phyloP scores from a whole-genome alignment of 108 stramenopile genomes.

The Skeletonema menzelii region DNA sequence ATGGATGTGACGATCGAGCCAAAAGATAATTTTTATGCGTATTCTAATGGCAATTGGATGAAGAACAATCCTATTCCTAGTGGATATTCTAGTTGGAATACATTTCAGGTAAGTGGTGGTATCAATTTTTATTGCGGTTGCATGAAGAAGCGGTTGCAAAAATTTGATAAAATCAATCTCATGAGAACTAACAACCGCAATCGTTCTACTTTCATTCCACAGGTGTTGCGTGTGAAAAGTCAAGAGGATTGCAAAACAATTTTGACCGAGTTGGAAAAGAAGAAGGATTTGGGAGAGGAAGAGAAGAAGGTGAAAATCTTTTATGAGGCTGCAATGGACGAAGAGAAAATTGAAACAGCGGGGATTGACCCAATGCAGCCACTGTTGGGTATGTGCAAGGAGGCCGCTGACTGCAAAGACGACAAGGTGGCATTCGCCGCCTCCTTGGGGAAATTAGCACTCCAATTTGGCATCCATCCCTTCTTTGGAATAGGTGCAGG shows the following conservation, averaged over 20 bases:
- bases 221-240: slow-evolving; percentile 52
- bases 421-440: slow-evolving; percentile 41
- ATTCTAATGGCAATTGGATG: slow-evolving; percentile 78
- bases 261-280: slow-evolving; percentile 38
- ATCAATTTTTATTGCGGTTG: too few relatives aligned
- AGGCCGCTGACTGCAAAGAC: slow-evolving; percentile 13
- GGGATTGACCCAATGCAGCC: slow-evolving; percentile 49
- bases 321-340: slow-evolving; percentile 78
- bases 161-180: too few relatives aligned
- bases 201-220: too few relatives aligned
- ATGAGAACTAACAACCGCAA: too few relatives aligned
- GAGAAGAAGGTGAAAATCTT: slow-evolving; percentile 63
- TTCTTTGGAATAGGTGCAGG: slow-evolving; percentile 58
- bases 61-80: slow-evolving; percentile 81
- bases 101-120: slow-evolving; percentile 30
- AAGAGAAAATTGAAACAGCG: slow-evolving; percentile 56
- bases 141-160: too few relatives aligned
- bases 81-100: slow-evolving; percentile 79
- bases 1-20: slow-evolving; percentile 53
- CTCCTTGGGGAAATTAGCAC: slow-evolving; percentile 39
- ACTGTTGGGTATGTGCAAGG: slow-evolving; percentile 47
- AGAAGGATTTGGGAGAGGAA: slow-evolving; percentile 23
- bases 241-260: slow-evolving; percentile 72
- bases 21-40: slow-evolving; percentile 59
- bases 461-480: slow-evolving; percentile 28